Evolutionary conservation across 352 stramenopile species (phyloP).

Genomic region (Globisporangium polare): DNA sequence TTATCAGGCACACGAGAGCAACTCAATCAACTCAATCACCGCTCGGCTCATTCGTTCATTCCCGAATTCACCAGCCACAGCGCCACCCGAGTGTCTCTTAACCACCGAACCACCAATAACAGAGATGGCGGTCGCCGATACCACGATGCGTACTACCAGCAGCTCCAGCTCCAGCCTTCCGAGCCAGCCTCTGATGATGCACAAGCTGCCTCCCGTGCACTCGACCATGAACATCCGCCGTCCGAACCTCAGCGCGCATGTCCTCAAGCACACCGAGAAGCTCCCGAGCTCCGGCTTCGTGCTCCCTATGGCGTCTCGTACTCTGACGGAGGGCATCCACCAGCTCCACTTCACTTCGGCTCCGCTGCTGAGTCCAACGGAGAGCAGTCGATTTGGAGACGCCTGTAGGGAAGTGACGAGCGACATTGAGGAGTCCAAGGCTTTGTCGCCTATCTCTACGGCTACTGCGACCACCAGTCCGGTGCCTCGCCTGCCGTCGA

Average conservation of each 20-base stretch:
- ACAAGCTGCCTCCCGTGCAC: slow-evolving; percentile 8
- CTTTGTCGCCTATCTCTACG: too few relatives aligned
- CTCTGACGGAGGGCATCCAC: not conserved
- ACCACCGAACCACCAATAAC: not conserved
- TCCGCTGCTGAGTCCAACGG: slow-evolving; percentile 1
- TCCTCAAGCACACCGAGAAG: not conserved
- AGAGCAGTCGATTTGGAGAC: not conserved
- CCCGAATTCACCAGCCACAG: not conserved
- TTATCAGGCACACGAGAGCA: not conserved
- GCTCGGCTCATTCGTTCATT: slow-evolving; percentile 3
- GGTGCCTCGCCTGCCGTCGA: slow-evolving; percentile 11
- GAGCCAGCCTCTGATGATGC: not conserved
- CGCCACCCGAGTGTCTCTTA: not conserved
- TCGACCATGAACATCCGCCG: slow-evolving; percentile 8
- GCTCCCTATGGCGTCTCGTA: not conserved
- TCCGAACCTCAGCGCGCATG: not conserved
- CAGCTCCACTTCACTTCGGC: not conserved
- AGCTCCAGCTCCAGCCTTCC: not conserved
- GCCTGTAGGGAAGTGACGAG: not conserved
- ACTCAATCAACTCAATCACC: not conserved
- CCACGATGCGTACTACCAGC: not conserved
- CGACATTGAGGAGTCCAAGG: not conserved
- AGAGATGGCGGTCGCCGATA: slow-evolving; percentile 9
- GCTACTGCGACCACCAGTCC: not conserved
- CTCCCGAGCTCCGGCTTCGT: not conserved